Evolutionary conservation across 164 flowering plant genomes (phyloP).

Genomic region (Stephania cephalantha): DNA sequence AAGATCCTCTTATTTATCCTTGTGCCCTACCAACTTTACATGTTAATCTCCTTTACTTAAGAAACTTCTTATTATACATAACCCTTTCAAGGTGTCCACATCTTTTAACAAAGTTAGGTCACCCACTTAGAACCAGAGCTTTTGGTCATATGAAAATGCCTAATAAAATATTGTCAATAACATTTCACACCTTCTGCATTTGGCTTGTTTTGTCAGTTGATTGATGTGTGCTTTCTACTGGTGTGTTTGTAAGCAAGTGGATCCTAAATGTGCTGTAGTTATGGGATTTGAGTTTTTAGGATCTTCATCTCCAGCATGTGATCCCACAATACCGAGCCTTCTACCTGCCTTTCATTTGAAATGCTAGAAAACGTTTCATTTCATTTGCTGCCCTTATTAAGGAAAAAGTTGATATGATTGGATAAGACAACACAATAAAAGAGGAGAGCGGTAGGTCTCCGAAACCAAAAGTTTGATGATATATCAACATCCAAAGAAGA

Average conservation of each 20-base stretch:
- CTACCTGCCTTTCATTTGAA: neutral
- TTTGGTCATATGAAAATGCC: slow-evolving; percentile 2
- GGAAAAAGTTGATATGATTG: slow-evolving; percentile 2
- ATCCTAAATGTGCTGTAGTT: neutral
- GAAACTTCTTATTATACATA: slow-evolving; percentile 43
- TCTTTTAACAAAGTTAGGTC: slow-evolving; percentile 32
- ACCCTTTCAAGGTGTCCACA: slow-evolving; percentile 30
- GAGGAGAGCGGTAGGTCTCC: neutral
- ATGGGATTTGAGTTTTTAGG: neutral
- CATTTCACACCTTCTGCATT: slow-evolving; percentile 5
- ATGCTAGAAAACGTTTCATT: neutral
- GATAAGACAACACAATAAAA: slow-evolving; percentile 2
- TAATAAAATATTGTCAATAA: slow-evolving; percentile 9
- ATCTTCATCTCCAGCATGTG: neutral
- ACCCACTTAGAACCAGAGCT: slow-evolving; percentile 21
- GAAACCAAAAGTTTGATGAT: slow-evolving; percentile 1
- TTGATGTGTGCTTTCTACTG: neutral
- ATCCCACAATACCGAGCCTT: neutral
- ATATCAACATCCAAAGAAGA: neutral
- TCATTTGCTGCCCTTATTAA: slow-evolving; percentile 7
- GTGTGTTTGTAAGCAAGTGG: neutral
- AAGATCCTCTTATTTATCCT: slow-evolving; percentile 22
- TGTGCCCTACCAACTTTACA: slow-evolving; percentile 50
- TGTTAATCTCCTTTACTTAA: slow-evolving; percentile 28
- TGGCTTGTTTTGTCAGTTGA: slow-evolving; percentile 1